Evolutionary conservation across 1,284 basidiomycete genomes (phyloP).

Genomic region (Ceratobasidium sp.): DNA sequence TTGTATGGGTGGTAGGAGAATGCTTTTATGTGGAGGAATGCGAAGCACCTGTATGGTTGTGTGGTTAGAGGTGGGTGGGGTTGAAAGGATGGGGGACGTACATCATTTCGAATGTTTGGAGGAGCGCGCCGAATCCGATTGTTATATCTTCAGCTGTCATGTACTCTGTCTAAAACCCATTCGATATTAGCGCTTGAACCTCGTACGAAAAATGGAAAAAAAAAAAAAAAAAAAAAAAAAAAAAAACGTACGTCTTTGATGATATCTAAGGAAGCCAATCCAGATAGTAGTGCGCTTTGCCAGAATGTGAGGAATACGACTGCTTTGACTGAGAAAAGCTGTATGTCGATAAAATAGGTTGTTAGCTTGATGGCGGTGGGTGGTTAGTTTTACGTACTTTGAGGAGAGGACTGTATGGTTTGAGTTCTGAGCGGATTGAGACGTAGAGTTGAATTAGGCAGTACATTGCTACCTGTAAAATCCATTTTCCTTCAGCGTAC

Average conservation of each 20-base stretch:
- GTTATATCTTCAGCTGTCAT: constrained; percentile 79
- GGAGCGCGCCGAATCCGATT: constrained; percentile 76
- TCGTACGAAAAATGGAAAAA: too few relatives aligned
- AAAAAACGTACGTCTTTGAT: constrained; percentile 71
- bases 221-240: background rate
- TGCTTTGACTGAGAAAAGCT: constrained; percentile 76
- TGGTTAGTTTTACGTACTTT: constrained; percentile 62
- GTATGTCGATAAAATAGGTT: constrained; percentile 14
- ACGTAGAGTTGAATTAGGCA: constrained; percentile 82
- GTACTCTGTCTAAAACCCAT: constrained; percentile 14
- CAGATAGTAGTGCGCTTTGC: constrained; percentile 75
- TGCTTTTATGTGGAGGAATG: constrained; percentile 78
- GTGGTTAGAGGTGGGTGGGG: too few relatives aligned
- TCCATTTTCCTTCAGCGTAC: too few relatives aligned
- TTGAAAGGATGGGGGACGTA: too few relatives aligned
- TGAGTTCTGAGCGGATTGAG: constrained; percentile 68
- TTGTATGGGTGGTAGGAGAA: constrained; percentile 78
- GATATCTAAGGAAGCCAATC: constrained; percentile 71
- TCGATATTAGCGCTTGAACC: constrained; percentile 24
- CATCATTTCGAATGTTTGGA: constrained; percentile 84
- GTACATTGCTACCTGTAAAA: constrained; percentile 74
- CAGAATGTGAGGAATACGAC: constrained; percentile 86
- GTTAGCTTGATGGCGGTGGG: too few relatives aligned
- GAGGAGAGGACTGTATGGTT: constrained; percentile 73
- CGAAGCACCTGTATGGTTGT: constrained; percentile 73